These are phyloP conservation scores for Suillus luteus DNA, from an alignment of 768 basidiomycete species.

Conservation along the genomic window DNA sequence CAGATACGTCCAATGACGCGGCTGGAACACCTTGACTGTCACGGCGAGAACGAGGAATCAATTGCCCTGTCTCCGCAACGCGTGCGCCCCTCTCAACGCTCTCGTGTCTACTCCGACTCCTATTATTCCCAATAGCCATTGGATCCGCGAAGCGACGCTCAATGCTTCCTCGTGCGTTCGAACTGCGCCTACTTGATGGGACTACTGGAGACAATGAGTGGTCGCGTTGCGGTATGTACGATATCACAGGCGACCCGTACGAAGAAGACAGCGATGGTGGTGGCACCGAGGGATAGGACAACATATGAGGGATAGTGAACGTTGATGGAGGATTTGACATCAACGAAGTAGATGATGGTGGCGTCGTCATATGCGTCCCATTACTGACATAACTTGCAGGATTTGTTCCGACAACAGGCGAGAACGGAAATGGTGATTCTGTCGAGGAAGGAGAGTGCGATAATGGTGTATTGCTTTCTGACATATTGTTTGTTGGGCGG, in stretches of 20 bases:
- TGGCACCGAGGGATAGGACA: constrained; percentile 82
- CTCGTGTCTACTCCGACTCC: constrained; percentile 50
- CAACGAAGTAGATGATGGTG: constrained; percentile 63
- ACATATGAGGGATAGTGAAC: constrained; percentile 37
- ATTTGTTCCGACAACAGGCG: constrained; percentile 55
- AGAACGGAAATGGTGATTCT: constrained; percentile 69
- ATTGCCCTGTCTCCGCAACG: constrained; percentile 67
- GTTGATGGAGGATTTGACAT: constrained; percentile 40
- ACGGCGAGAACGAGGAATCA: constrained; percentile 51
- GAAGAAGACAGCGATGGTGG: constrained; percentile 81
- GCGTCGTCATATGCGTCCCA: constrained; percentile 71
- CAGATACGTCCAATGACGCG: constrained; percentile 34
- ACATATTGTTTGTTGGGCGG: constrained; percentile 49
- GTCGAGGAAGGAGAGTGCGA: constrained; percentile 69
- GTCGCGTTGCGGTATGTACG: constrained; percentile 49
- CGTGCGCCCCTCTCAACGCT: constrained; percentile 67
- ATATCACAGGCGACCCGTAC: constrained; percentile 67
- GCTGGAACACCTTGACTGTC: constrained; percentile 45
- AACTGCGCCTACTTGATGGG: constrained; percentile 54
- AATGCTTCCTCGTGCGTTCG: constrained; percentile 39
- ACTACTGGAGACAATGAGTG: constrained; percentile 52
- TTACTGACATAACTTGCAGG: constrained; percentile 57
- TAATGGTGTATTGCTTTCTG: constrained; percentile 59
- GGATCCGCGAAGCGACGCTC: constrained; percentile 33
- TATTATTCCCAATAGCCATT: constrained; percentile 34